Percentiles rank a stretch among this genome's conserved stretches.
Conservation (phyloP, 2,329 filamentous ascomycete genomes). For the Botrytis sinoallii region DNA sequence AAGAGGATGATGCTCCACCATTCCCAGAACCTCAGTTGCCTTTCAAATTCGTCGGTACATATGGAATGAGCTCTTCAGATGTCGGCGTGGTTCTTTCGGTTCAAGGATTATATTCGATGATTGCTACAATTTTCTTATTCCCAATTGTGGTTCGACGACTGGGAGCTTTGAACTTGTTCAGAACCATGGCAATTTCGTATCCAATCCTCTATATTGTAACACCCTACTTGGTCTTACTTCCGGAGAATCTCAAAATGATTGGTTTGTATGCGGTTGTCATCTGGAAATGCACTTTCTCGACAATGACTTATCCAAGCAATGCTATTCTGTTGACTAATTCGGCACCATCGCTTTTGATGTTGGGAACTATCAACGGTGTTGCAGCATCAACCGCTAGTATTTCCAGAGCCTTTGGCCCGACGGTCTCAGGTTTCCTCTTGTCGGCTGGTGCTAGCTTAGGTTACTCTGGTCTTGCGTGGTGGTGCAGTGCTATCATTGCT, state of each 20-base stretch:
- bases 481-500: conserved; percentile 78
- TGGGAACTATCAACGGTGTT: conserved; percentile 90
- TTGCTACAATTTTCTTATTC: conserved; percentile 74
- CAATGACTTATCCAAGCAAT: conserved; percentile 86
- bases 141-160: conserved; percentile 72
- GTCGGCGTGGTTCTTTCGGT: conserved; percentile 86
- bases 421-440: conserved; percentile 81
- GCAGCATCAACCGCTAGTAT: conserved; percentile 89
- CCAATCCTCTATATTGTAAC: conserved; percentile 83
- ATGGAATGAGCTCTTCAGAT: conserved; percentile 75
- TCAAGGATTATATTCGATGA: conserved; percentile 85
- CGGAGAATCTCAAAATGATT: conserved; percentile 64
- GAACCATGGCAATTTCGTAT: conserved; percentile 76
- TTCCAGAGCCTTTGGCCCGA: conserved; percentile 83
- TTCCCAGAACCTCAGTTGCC: conserved; percentile 60
- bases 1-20: conserved; percentile 33
- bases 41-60: conserved; percentile 86
- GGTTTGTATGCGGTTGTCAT: conserved; percentile 76
- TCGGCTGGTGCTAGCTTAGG: conserved; percentile 74
- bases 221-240: conserved; percentile 85
- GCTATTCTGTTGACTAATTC: conserved; percentile 87
- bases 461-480: conserved; percentile 90
- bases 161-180: conserved; percentile 78
- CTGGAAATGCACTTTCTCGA: conserved; percentile 91
- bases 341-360: conserved; percentile 75